Conservation (phyloP, 1,139 yeast species). For the Scheffersomyces lignicola region DNA sequence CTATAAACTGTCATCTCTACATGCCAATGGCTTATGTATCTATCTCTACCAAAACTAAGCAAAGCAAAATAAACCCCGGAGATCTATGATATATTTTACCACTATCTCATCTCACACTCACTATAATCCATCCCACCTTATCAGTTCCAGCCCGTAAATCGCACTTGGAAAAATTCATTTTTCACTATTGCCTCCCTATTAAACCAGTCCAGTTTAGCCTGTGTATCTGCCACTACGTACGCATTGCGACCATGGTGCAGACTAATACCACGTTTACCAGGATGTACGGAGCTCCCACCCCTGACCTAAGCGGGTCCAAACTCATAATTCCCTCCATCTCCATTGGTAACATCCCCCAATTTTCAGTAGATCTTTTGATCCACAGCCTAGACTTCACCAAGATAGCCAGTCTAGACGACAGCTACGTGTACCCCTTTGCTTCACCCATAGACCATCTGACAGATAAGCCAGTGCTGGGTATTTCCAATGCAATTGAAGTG, state of each 20-base stretch:
- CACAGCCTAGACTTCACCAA: constrained; percentile 57
- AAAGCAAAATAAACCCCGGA: too few species aligned
- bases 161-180: too few species aligned
- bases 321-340: constrained; percentile 78
- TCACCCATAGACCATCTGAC: constrained; percentile 63
- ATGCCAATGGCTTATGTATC: too few species aligned
- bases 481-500: constrained; percentile 64
- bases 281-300: constrained; percentile 1
- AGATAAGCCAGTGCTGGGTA: constrained; percentile 23
- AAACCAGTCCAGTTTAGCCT: too few species aligned
- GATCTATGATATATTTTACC: too few species aligned
- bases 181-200: too few species aligned
- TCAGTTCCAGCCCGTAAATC: too few species aligned
- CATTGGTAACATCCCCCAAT: constrained; percentile 87
- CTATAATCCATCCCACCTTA: too few species aligned
- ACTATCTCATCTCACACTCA: too few species aligned
- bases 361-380: constrained; percentile 70
- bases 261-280: background rate
- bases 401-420: constrained; percentile 57
- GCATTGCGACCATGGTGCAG: constrained; percentile 1
- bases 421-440: constrained; percentile 74
- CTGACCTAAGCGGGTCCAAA: constrained; percentile 14
- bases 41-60: too few species aligned
- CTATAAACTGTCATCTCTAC: too few species aligned
- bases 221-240: too few species aligned